Percentiles rank a stretch among this genome's conserved stretches.
Evolutionary conservation across 331 rosid genomes (phyloP).

Genomic region (Quercus phellos): DNA sequence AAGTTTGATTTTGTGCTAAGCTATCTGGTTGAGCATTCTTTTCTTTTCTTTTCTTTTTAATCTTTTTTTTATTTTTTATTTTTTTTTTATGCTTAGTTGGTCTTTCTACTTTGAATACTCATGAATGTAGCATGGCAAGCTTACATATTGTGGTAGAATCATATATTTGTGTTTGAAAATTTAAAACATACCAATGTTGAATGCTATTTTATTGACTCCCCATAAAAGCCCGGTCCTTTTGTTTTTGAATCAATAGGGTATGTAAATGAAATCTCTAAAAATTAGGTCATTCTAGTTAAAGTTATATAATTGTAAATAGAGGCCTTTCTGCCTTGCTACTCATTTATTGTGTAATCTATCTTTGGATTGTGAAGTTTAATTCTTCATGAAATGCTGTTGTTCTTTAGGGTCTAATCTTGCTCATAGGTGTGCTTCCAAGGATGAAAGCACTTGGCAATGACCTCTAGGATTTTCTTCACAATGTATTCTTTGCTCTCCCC

Average conservation of each 20-base stretch:
- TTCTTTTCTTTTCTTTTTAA: not conserved
- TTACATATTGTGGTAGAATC: not conserved
- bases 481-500: not conserved
- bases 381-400: not conserved
- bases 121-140: not conserved
- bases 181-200: not conserved
- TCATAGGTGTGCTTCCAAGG: not conserved
- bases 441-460: not conserved
- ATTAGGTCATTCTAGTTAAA: not conserved
- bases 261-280: not conserved
- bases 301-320: not conserved
- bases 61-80: not conserved
- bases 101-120: not conserved
- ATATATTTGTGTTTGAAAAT: not conserved
- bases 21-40: not conserved
- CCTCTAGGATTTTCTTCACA: not conserved
- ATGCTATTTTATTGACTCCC: not conserved
- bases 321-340: not conserved
- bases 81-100: not conserved
- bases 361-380: not conserved
- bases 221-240: not conserved
- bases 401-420: not conserved
- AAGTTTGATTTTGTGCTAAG: slow-evolving; percentile 13
- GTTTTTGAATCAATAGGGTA: not conserved
- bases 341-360: not conserved